A percentile compares a stretch with the other conserved stretches of the same genome.
Evolutionary conservation across 2,329 filamentous ascomycete genomes (phyloP).

Genomic region (Eutypella sp.): DNA sequence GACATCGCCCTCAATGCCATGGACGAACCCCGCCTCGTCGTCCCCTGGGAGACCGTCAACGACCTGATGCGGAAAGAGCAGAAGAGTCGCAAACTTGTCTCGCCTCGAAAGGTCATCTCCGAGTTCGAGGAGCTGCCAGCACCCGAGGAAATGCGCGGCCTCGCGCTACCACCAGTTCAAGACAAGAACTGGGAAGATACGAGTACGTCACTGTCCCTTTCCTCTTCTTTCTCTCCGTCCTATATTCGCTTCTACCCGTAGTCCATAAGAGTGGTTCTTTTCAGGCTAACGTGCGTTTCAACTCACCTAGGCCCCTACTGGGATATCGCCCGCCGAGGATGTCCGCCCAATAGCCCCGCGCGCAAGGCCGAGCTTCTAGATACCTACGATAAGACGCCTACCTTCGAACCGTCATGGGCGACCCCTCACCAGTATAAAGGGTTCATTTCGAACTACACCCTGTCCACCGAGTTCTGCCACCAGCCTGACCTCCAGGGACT

Average conservation of each 20-base stretch:
- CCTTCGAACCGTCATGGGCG: conserved; percentile 41
- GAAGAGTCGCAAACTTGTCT: conserved; percentile 38
- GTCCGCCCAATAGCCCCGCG: conserved; percentile 57
- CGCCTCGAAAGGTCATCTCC: conserved; percentile 38
- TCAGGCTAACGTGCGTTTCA: conserved; percentile 6
- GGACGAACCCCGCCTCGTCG: conserved; percentile 62
- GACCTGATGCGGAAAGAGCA: conserved; percentile 48
- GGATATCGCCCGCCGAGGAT: conserved; percentile 54
- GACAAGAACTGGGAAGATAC: conserved; percentile 46
- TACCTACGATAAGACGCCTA: conserved; percentile 40
- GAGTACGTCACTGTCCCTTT: conserved; percentile 30
- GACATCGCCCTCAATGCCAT: conserved; percentile 62
- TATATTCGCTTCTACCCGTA: neutral
- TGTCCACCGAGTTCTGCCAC: conserved; percentile 59
- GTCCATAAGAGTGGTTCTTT: conserved; percentile 2
- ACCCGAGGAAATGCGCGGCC: conserved; percentile 32
- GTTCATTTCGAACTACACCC: conserved; percentile 57
- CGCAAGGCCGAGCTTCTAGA: conserved; percentile 40
- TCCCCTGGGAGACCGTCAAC: conserved; percentile 58
- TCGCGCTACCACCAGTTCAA: conserved; percentile 27
- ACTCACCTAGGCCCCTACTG: conserved; percentile 44
- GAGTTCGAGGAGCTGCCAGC: conserved; percentile 39
- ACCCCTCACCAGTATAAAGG: conserved; percentile 49
- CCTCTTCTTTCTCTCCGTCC: neutral
- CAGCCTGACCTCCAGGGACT: conserved; percentile 59